Conservation (phyloP, 1,284 basidiomycete species). For the Butyriboletus regius region DNA sequence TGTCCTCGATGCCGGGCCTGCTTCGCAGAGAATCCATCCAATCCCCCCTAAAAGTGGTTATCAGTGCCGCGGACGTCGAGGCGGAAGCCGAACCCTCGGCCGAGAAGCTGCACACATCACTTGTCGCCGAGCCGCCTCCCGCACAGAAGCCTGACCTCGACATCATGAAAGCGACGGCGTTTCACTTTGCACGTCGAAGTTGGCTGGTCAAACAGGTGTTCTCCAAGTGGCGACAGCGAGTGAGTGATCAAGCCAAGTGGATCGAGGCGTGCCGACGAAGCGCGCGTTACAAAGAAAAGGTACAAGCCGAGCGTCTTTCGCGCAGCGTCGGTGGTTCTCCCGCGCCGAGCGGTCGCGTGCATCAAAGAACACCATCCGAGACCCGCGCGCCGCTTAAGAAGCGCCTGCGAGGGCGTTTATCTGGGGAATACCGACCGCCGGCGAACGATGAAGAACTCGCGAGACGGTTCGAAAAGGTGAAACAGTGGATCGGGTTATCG, state of each 20-base stretch:
- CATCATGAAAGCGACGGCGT: constrained; percentile 31
- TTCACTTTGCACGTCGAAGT: constrained; percentile 35
- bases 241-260: constrained; percentile 45
- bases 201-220: constrained; percentile 31
- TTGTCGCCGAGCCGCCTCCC: background rate
- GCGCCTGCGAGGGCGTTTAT: constrained; percentile 44
- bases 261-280: constrained; percentile 53
- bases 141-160: constrained; percentile 16
- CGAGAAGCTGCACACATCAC: constrained; percentile 7
- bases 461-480: constrained; percentile 59
- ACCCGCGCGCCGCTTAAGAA: constrained; percentile 39
- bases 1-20: constrained; percentile 15
- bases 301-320: constrained; percentile 37
- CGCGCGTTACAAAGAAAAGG: constrained; percentile 51
- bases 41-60: constrained; percentile 24
- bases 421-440: constrained; percentile 43
- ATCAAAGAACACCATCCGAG: constrained; percentile 14
- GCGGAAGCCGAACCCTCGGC: background rate
- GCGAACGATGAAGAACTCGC: constrained; percentile 60
- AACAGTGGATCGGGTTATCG: constrained; percentile 12
- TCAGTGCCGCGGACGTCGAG: constrained; percentile 12
- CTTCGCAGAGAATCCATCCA: constrained; percentile 23
- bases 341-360: background rate
- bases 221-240: constrained; percentile 34
- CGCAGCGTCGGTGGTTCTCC: constrained; percentile 18